These are phyloP conservation scores for Tuber magnatum DNA, from an alignment of 495 filamentous ascomycete species.

Conservation along the genomic window DNA sequence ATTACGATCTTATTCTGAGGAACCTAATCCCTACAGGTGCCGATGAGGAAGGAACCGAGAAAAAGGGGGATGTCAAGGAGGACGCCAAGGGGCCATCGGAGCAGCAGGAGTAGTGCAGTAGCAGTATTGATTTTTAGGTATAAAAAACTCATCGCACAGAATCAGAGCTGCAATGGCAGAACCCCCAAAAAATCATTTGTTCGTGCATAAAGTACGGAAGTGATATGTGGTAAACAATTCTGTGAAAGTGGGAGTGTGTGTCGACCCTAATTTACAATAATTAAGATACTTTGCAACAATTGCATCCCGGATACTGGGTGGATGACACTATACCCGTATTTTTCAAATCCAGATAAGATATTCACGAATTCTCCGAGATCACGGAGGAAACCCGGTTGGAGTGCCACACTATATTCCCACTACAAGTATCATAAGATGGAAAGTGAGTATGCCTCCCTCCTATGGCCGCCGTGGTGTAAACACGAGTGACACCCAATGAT, in stretches of 20 bases:
- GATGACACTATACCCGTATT: not conserved
- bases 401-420: not conserved
- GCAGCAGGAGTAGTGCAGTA: not conserved
- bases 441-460: not conserved
- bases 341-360: not conserved
- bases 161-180: not conserved
- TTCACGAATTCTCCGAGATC: not conserved
- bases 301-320: not conserved
- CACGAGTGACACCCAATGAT: not conserved
- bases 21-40: slow-evolving; percentile 57
- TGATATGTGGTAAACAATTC: not conserved
- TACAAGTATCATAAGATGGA: too few relatives aligned
- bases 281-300: not conserved
- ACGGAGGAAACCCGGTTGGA: not conserved
- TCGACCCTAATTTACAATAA: not conserved
- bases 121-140: not conserved
- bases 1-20: slow-evolving; percentile 84
- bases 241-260: not conserved
- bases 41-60: not conserved
- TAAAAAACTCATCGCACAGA: not conserved
- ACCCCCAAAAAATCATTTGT: not conserved
- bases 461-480: not conserved
- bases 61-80: slow-evolving; percentile 1
- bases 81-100: not conserved
- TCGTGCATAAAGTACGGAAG: not conserved